phyloP scores from a whole-genome alignment of 257 asterid genomes.

The Paraleonurus japonicus region DNA sequence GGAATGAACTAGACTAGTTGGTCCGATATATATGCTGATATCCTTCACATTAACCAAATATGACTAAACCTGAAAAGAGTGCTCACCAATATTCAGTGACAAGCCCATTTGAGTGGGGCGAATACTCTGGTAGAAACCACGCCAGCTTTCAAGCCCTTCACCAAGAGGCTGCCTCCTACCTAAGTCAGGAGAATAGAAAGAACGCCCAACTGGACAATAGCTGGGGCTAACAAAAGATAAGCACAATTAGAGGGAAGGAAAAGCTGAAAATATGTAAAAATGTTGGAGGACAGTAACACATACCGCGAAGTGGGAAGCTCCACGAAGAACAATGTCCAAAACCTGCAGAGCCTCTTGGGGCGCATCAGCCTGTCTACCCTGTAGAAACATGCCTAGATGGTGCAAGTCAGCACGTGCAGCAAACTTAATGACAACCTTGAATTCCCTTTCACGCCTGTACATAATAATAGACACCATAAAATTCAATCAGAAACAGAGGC shows the following conservation, averaged over 20 bases:
- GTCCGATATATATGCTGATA: neutral
- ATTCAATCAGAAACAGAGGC: neutral
- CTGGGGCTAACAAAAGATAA: slow-evolving; percentile 32
- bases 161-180: slow-evolving; percentile 86
- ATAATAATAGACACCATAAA: slow-evolving; percentile 14
- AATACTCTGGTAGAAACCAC: slow-evolving; percentile 95
- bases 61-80: neutral
- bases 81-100: slow-evolving; percentile 83
- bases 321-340: slow-evolving; percentile 90
- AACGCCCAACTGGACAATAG: slow-evolving; percentile 75
- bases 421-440: slow-evolving; percentile 76
- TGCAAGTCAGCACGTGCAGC: slow-evolving; percentile 96
- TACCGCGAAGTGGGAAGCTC: slow-evolving; percentile 82
- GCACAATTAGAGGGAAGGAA: neutral
- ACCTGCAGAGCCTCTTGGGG: slow-evolving; percentile 98
- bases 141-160: slow-evolving; percentile 96
- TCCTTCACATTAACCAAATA: neutral
- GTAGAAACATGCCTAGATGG: slow-evolving; percentile 82
- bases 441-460: slow-evolving; percentile 79
- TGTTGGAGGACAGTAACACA: neutral
- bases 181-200: slow-evolving; percentile 78
- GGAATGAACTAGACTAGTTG: neutral
- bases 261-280: neutral
- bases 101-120: slow-evolving; percentile 99
- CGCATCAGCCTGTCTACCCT: slow-evolving; percentile 93